Conservation (phyloP, 106 monocot genomes). For the Xerophyta viscosa region DNA sequence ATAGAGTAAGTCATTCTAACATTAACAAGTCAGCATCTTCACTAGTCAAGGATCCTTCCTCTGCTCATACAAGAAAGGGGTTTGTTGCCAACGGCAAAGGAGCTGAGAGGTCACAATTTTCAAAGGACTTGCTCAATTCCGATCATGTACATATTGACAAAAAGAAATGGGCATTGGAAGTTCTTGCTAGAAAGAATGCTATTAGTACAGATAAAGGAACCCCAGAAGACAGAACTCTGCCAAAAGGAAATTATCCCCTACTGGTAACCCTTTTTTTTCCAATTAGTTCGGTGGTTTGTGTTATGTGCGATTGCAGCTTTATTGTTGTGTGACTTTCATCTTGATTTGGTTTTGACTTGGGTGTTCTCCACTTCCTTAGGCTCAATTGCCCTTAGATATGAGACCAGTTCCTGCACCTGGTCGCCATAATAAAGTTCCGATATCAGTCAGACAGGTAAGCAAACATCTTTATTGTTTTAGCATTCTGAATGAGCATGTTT, state of each 20-base stretch:
- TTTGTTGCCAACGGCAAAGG: no score
- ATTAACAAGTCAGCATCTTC: not conserved
- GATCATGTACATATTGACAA: conserved; percentile 47
- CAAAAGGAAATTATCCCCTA: conserved; percentile 73
- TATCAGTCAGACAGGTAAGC: conserved; percentile 75
- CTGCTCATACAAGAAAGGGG: conserved; percentile 3
- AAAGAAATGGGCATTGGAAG: conserved; percentile 85
- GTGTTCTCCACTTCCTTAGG: conserved; percentile 32
- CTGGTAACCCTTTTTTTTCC: no score
- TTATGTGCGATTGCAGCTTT: no score
- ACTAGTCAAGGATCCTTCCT: not conserved
- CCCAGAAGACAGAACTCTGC: conserved; percentile 26
- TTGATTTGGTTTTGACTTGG: no score
- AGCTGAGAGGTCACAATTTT: conserved; percentile 11
- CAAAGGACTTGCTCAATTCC: conserved; percentile 17
- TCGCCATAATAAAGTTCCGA: conserved; percentile 58
- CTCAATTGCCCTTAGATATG: conserved; percentile 76
- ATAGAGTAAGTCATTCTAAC: no score
- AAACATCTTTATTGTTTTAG: no score
- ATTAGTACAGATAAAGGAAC: conserved; percentile 19
- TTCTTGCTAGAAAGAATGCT: conserved; percentile 83
- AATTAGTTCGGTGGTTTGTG: no score
- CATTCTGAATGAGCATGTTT: no score
- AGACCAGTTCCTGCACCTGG: conserved; percentile 41
- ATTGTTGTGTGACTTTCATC: no score